Evolutionary conservation across 2,329 filamentous ascomycete genomes (phyloP).

Genomic region (Aplosporella prunicola): DNA sequence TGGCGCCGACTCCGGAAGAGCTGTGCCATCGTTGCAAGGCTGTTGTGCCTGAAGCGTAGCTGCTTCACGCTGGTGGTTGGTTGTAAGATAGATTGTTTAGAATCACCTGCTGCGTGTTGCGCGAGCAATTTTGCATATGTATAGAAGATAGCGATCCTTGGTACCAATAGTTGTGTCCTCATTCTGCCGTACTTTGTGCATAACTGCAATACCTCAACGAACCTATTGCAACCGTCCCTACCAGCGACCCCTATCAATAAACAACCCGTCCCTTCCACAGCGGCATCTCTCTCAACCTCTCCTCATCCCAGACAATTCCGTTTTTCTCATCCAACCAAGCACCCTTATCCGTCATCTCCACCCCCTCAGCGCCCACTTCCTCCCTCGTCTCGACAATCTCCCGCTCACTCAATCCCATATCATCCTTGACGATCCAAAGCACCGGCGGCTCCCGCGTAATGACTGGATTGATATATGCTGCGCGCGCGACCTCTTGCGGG

Average conservation of each 20-base stretch:
- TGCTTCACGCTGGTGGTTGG: too few species aligned
- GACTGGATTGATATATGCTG: constrained; percentile 37
- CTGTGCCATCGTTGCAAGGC: constrained; percentile 65
- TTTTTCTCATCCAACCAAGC: constrained; percentile 37
- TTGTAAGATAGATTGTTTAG: too few species aligned
- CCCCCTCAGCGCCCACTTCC: constrained; percentile 19
- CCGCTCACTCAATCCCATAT: constrained; percentile 33
- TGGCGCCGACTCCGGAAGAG: constrained; percentile 54
- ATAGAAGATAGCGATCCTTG: too few species aligned
- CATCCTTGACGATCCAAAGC: constrained; percentile 38
- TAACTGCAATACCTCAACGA: too few species aligned
- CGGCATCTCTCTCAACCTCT: constrained; percentile 33
- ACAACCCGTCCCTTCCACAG: constrained; percentile 30
- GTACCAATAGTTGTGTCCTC: too few species aligned
- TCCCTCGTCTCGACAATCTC: constrained; percentile 34
- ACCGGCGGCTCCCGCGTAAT: constrained; percentile 34
- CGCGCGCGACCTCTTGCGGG: constrained; percentile 26
- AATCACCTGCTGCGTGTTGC: too few species aligned
- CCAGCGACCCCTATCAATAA: constrained; percentile 17
- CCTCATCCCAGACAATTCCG: constrained; percentile 35
- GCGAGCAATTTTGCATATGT: too few species aligned
- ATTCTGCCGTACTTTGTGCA: too few species aligned
- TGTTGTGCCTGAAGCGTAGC: constrained; percentile 39
- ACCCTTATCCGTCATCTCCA: constrained; percentile 37
- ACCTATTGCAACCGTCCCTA: too few species aligned